Conservation (phyloP, 345 rosid species). For the Erucastrum elatum region DNA sequence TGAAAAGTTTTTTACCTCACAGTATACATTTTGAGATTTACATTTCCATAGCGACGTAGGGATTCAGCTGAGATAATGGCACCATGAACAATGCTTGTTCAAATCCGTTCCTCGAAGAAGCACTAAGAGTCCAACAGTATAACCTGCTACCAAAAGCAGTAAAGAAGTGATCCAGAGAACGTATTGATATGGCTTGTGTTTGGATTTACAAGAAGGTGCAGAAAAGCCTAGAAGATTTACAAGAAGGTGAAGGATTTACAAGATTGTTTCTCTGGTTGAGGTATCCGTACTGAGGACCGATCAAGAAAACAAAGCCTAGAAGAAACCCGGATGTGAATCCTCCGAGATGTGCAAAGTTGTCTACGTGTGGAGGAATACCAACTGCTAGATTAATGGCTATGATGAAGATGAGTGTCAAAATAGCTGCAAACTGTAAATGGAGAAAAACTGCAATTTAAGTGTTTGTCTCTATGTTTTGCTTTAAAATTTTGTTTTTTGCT, state of each 20-base stretch:
- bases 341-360: constrained; percentile 96
- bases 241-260: no score
- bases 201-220: constrained; percentile 49
- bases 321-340: constrained; percentile 88
- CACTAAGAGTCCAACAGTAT: constrained; percentile 54
- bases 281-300: constrained; percentile 91
- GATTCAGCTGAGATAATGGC: constrained; percentile 79
- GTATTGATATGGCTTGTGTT: constrained; percentile 77
- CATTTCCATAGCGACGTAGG: constrained; percentile 89
- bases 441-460: constrained; percentile 9
- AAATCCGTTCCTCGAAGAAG: constrained; percentile 65
- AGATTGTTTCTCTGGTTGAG: constrained; percentile 49
- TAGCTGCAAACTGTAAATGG: constrained; percentile 69
- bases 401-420: constrained; percentile 75
- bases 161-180: constrained; percentile 58
- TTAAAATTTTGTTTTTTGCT: no score
- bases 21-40: constrained; percentile 48
- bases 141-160: constrained; percentile 59
- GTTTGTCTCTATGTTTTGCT: no score
- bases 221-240: constrained; percentile 50
- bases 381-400: constrained; percentile 66
- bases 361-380: constrained; percentile 91
- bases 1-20: constrained; percentile 51
- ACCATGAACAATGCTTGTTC: constrained; percentile 82
- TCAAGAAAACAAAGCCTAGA: constrained; percentile 80